These are phyloP conservation scores for Lachnellula occidentalis DNA, from an alignment of 2,329 filamentous ascomycete genomes.

Conservation along the genomic window DNA sequence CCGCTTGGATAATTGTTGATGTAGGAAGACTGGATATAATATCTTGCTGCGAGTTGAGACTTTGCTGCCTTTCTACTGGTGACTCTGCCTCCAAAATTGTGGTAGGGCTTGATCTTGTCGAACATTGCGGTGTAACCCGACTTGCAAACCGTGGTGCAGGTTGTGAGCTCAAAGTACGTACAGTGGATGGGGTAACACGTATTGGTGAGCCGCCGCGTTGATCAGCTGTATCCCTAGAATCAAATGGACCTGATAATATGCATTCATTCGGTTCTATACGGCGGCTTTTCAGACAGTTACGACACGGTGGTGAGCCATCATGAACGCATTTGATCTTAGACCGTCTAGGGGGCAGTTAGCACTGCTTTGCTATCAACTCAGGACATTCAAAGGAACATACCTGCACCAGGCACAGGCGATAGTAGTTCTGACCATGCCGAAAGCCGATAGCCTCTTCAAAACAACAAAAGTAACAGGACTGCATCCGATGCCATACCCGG, in stretches of 20 bases:
- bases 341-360: conserved; percentile 6
- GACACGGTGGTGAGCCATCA: conserved; percentile 20
- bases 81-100: conserved; percentile 1
- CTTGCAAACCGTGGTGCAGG: neutral
- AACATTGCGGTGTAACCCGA: neutral
- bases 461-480: too few species aligned
- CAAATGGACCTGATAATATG: too few species aligned
- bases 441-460: too few species aligned
- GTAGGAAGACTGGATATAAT: neutral
- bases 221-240: too few species aligned
- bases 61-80: neutral
- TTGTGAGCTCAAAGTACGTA: too few species aligned
- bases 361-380: neutral
- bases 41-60: too few species aligned
- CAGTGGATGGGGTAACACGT: too few species aligned
- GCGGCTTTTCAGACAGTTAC: conserved; percentile 14
- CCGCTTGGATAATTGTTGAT: neutral
- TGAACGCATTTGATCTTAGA: conserved; percentile 26
- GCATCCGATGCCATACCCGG: too few species aligned
- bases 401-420: conserved; percentile 6
- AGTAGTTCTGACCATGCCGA: conserved; percentile 3
- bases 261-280: too few species aligned
- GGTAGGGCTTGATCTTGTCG: neutral
- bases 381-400: neutral
- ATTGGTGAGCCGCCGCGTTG: too few species aligned